phyloP scores from a whole-genome alignment of 2,329 filamentous ascomycete species.

The Rhinocladiella similis region DNA sequence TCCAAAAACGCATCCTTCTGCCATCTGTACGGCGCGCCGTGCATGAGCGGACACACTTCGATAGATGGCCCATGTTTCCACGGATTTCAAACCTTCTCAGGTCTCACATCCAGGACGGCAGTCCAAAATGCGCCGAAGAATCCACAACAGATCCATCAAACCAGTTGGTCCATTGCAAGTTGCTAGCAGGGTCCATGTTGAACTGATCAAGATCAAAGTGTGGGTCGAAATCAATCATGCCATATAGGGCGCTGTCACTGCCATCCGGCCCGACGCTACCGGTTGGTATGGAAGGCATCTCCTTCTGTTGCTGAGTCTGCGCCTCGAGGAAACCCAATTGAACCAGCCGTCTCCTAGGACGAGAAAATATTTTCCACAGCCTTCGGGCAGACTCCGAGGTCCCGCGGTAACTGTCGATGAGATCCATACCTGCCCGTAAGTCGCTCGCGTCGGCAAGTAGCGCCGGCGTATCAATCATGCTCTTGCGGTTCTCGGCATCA shows the following conservation, averaged over 20 bases:
- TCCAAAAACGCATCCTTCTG: too few species aligned
- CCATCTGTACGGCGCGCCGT: too few species aligned
- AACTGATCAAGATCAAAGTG: background rate
- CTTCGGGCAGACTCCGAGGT: slow-evolving; percentile 3
- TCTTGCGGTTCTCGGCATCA: slow-evolving; percentile 8
- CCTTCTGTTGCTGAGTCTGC: background rate
- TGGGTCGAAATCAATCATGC: background rate
- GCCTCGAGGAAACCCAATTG: slow-evolving; percentile 2
- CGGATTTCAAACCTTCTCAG: too few species aligned
- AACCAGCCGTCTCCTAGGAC: slow-evolving; percentile 7
- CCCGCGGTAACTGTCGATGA: slow-evolving; percentile 4
- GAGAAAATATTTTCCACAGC: slow-evolving; percentile 5
- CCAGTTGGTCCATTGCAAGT: background rate
- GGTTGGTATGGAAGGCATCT: background rate
- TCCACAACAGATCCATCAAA: background rate
- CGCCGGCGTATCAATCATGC: background rate
- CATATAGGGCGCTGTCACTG: background rate
- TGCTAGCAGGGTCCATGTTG: background rate
- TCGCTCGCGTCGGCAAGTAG: slow-evolving; percentile 1
- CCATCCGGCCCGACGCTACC: background rate
- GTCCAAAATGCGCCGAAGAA: background rate
- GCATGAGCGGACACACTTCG: background rate
- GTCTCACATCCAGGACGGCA: background rate
- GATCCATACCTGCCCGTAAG: slow-evolving; percentile 8
- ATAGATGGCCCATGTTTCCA: too few species aligned